Evolutionary conservation across 768 basidiomycete genomes (phyloP).

Genomic region (Hygrophorus pudorinus): DNA sequence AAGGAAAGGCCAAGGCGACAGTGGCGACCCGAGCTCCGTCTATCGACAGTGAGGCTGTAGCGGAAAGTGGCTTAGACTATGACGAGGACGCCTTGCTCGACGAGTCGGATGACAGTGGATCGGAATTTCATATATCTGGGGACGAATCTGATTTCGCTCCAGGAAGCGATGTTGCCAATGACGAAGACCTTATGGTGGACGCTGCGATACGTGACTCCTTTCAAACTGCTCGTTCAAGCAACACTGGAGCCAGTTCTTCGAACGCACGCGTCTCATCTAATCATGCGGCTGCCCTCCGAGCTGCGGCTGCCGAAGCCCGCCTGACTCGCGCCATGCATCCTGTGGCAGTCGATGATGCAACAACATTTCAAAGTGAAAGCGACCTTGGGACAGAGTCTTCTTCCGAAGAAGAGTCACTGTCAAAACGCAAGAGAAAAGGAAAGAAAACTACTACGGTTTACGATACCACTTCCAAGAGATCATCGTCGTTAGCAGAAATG

Average conservation of each 20-base stretch:
- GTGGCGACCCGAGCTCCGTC: conserved; percentile 17
- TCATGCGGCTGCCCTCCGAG: conserved; percentile 31
- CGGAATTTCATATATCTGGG: conserved; percentile 44
- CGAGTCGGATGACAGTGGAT: conserved; percentile 50
- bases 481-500: conserved; percentile 26
- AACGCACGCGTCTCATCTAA: conserved; percentile 24
- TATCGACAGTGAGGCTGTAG: conserved; percentile 20
- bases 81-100: conserved; percentile 27
- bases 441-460: conserved; percentile 16
- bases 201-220: conserved; percentile 50
- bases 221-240: conserved; percentile 19
- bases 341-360: conserved; percentile 25
- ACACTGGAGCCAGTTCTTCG: conserved; percentile 27
- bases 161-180: conserved; percentile 15
- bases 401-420: conserved; percentile 19
- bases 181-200: conserved; percentile 45
- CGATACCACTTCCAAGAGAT: conserved; percentile 12
- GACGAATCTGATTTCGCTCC: conserved; percentile 9
- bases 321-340: conserved; percentile 22
- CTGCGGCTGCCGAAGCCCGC: conserved; percentile 48
- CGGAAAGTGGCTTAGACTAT: conserved; percentile 24
- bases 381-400: conserved; percentile 14
- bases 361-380: conserved; percentile 11
- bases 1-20: conserved; percentile 25
- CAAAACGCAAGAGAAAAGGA: conserved; percentile 22